Base-by-base conservation (phyloP, 768 basidiomycete genomes). In the Hortiboletus flavorubellus region DNA sequence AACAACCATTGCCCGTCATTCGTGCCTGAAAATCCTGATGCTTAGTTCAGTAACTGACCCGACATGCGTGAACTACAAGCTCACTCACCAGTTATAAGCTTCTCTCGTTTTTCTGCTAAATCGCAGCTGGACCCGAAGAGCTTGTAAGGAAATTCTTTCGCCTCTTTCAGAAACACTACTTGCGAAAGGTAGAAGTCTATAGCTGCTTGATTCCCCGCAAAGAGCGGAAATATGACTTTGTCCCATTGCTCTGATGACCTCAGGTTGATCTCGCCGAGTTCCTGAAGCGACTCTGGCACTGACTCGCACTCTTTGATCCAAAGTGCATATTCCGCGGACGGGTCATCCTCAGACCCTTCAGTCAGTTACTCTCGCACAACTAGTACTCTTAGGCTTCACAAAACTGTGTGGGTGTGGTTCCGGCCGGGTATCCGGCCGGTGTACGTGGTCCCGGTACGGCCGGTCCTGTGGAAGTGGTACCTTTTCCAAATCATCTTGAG, bases 111-210 rank as follows among this genome's bases (percentile, higher is more conserved):
- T 16, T 64, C 53, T 2, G 72, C 73, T 21, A 75, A 59, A 55
- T 76, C 73, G 75, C 75, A 76, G 2, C 63, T 57, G 2, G 68
- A 68, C 0, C 56, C 60, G 0, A 64, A 44, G 1, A 76, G 49
- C 33, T 72, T 75, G 4, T n/a, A 48, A 0, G 61, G 61, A 42
- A 70, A 75, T 29, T 67, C 73, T 34, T 65, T 71, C 0, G 65
- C 69, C 18, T 71, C 62, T 23, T 59, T 63, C 0, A 70, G 75
- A 31, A 75, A 76, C 8, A 75, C 74, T 0, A 69, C 59, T 15
- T 50, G 48, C 5, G 26, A 26, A 26, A 26, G 26, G 26, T 26
- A 26, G 26, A 26, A 5, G 26, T 26, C 26, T 26, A 62, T 39
- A 0, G 44, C 12, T 8, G 30, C 49, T 29, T 53, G 40, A 26